Evolutionary conservation across 2,329 filamentous ascomycete species (phyloP).

Genomic region (Fusarium illudens): DNA sequence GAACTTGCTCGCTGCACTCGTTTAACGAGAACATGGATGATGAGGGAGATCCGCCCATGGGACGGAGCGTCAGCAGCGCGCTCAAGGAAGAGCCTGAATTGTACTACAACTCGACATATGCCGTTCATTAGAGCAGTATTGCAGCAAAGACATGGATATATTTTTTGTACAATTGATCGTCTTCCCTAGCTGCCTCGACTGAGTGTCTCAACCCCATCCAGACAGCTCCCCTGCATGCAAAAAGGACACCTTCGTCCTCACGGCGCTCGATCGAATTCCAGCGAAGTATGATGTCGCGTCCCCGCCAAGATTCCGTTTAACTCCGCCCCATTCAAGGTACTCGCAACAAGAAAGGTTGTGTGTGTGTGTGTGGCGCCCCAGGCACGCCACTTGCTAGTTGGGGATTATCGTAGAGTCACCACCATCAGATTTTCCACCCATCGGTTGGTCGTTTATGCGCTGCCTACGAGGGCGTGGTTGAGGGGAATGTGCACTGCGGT

Average conservation of each 20-base stretch:
- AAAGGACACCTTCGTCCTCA: conserved; percentile 22
- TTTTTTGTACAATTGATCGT: conserved; percentile 39
- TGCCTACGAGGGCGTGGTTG: conserved; percentile 74
- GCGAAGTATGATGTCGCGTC: conserved; percentile 37
- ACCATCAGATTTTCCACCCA: conserved; percentile 24
- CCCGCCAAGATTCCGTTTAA: conserved; percentile 40
- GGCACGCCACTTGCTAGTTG: conserved; percentile 14
- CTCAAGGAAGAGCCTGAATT: conserved; percentile 53
- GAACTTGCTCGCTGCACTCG: conserved; percentile 80
- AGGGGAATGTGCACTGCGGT: conserved; percentile 72
- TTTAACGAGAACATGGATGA: conserved; percentile 73
- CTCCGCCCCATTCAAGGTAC: conserved; percentile 40
- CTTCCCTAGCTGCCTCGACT: conserved; percentile 6
- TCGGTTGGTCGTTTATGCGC: conserved; percentile 58
- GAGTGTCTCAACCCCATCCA: conserved; percentile 13
- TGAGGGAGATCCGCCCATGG: conserved; percentile 69
- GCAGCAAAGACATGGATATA: conserved; percentile 37
- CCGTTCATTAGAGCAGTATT: conserved; percentile 18
- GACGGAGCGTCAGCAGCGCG: conserved; percentile 67
- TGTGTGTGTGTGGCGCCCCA: conserved; percentile 23
- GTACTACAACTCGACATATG: conserved; percentile 35
- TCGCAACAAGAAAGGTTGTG: conserved; percentile 37
- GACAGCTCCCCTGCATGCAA: conserved; percentile 13
- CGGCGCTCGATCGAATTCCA: conserved; percentile 31
- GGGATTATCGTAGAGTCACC: conserved; percentile 26